These are phyloP conservation scores for Oehlia diaphana DNA, from an alignment of 192 early-diverging fungal species.

Conservation along the genomic window DNA sequence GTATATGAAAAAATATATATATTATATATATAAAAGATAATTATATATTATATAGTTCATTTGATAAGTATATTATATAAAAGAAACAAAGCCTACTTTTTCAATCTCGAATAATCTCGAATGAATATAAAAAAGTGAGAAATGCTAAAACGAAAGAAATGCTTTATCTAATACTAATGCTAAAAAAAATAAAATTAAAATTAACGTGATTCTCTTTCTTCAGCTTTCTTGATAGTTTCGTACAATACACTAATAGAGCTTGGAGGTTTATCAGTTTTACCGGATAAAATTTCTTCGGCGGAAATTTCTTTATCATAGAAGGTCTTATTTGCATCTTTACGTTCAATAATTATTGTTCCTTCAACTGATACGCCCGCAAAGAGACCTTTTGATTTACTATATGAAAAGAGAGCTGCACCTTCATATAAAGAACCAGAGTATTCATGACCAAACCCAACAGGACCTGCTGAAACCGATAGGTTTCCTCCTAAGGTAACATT, in stretches of 20 bases:
- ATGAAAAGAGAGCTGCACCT: conserved; percentile 72
- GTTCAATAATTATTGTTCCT: conserved; percentile 80
- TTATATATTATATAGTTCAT: too few relatives aligned
- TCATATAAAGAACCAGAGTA: conserved; percentile 57
- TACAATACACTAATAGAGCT: neutral
- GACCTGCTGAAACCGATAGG: conserved; percentile 71
- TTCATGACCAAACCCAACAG: conserved; percentile 66
- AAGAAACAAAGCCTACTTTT: too few relatives aligned
- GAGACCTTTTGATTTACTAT: conserved; percentile 74
- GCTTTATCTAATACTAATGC: too few relatives aligned
- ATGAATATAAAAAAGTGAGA: too few relatives aligned
- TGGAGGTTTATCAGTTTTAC: neutral
- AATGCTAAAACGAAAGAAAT: too few relatives aligned
- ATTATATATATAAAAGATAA: too few relatives aligned
- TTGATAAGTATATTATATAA: too few relatives aligned
- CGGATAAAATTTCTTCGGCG: conserved; percentile 74
- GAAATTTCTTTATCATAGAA: conserved; percentile 74
- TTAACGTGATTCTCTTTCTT: neutral
- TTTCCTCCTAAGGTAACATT: conserved; percentile 90
- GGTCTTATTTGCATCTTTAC: conserved; percentile 78
- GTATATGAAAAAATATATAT: too few relatives aligned
- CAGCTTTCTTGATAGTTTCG: neutral
- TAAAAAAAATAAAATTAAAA: too few relatives aligned
- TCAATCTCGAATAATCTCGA: too few relatives aligned
- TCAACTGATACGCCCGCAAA: conserved; percentile 83